Evolutionary conservation across 2,329 filamentous ascomycete species (phyloP).

Genomic region (Coniochaeta ligniaria): DNA sequence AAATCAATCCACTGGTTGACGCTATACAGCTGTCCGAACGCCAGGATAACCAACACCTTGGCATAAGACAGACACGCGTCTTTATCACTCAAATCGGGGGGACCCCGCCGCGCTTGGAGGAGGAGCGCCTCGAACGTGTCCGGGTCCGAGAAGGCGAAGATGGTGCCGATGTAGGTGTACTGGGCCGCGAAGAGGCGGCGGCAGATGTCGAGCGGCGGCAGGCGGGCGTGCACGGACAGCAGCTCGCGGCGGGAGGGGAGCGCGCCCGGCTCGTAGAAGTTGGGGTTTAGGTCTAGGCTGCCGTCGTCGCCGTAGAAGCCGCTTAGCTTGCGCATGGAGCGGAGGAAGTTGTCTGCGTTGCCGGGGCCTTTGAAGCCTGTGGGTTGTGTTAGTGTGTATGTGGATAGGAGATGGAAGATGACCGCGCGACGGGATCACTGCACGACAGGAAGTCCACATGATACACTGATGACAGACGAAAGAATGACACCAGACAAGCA

Average conservation of each 20-base stretch:
- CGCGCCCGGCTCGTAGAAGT: constrained; percentile 25
- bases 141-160: constrained; percentile 45
- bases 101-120: constrained; percentile 31
- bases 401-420: no score
- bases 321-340: constrained; percentile 26
- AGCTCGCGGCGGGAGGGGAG: constrained; percentile 22
- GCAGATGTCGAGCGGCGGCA: constrained; percentile 43
- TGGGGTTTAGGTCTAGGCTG: constrained; percentile 20
- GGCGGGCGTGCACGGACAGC: constrained; percentile 21
- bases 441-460: not conserved
- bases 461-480: no score
- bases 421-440: not conserved
- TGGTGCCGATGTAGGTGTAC: constrained; percentile 49
- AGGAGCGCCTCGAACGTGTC: constrained; percentile 37
- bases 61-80: constrained; percentile 42
- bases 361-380: constrained; percentile 26
- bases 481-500: not conserved
- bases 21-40: constrained; percentile 49
- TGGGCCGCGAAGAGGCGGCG: constrained; percentile 43
- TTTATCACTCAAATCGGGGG: constrained; percentile 31
- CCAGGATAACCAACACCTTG: constrained; percentile 44
- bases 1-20: constrained; percentile 47
- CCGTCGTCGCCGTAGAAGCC: constrained; percentile 24
- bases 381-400: not conserved
- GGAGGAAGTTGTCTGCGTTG: constrained; percentile 29